Percentiles rank a stretch among this genome's conserved stretches.
Evolutionary conservation across 2,329 filamentous ascomycete genomes (phyloP).

Genomic region (Lachnellula willkommii): DNA sequence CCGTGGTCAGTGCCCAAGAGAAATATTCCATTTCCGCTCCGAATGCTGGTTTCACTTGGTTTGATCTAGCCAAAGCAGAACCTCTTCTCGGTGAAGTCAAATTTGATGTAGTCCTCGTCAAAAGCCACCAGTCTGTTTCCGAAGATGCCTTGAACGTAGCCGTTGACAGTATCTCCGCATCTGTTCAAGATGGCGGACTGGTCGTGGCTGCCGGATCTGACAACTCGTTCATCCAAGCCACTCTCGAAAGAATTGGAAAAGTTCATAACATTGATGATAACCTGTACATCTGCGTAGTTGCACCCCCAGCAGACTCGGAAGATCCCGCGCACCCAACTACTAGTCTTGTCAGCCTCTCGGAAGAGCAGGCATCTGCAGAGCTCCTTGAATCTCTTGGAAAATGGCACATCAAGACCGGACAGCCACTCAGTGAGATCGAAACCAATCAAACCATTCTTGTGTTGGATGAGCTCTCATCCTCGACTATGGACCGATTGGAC

Average conservation of each 20-base stretch:
- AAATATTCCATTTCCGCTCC: neutral
- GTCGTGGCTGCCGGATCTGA: neutral
- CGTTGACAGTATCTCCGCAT: neutral
- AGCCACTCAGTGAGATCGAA: neutral
- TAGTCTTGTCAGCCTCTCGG: no score
- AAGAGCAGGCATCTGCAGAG: no score
- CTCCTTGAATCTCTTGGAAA: no score
- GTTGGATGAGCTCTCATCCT: conserved; percentile 12
- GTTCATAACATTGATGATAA: no score
- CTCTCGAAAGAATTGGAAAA: no score
- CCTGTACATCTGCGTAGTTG: conserved; percentile 3
- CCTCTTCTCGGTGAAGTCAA: neutral
- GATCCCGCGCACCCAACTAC: no score
- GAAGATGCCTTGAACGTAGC: neutral
- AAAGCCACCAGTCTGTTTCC: neutral
- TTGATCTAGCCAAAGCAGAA: neutral
- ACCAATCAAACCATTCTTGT: conserved; percentile 6
- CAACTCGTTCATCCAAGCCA: neutral
- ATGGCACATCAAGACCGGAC: no score
- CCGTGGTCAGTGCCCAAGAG: neutral
- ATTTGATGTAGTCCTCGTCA: neutral
- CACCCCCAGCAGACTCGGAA: no score
- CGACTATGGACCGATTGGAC: conserved; percentile 2
- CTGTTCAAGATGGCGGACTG: neutral
- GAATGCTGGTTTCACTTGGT: neutral